phyloP scores from a whole-genome alignment of 345 rosid genomes.

The Hibiscus trionum region DNA sequence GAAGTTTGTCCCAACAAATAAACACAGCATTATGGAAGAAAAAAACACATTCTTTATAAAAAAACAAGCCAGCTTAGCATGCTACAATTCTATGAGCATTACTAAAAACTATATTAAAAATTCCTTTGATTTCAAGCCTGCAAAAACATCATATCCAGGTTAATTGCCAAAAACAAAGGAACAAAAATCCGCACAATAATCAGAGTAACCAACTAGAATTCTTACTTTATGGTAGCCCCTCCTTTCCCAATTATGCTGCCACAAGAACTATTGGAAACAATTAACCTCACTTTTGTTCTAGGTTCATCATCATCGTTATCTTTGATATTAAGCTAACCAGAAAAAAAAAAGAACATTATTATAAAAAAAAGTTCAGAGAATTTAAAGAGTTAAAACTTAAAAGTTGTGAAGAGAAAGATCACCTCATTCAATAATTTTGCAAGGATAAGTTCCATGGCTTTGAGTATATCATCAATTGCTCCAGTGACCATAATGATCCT shows the following conservation, averaged over 20 bases:
- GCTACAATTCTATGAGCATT: not conserved
- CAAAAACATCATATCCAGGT: not conserved
- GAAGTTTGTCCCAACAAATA: not conserved
- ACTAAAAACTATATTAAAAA: not conserved
- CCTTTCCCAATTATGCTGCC: slow-evolving; percentile 99
- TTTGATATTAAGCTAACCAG: slow-evolving; percentile 60
- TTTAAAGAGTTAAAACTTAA: not conserved
- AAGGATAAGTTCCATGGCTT: slow-evolving; percentile 80
- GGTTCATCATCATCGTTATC: slow-evolving; percentile 74
- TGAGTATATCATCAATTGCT: slow-evolving; percentile 57
- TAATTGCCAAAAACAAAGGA: slow-evolving; percentile 5
- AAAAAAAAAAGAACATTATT: slow-evolving; percentile 14
- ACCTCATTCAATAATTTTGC: slow-evolving; percentile 87
- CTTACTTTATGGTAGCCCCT: slow-evolving; percentile 95
- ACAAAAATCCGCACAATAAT: not conserved
- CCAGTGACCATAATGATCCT: slow-evolving; percentile 91
- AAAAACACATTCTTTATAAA: not conserved
- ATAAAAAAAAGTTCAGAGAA: not conserved
- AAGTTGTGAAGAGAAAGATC: slow-evolving; percentile 11
- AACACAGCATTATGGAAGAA: not conserved
- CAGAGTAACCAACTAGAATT: slow-evolving; percentile 12
- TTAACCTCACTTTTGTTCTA: slow-evolving; percentile 74
- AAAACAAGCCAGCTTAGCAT: not conserved
- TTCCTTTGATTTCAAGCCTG: not conserved
- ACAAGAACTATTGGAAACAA: slow-evolving; percentile 93